phyloP scores from a whole-genome alignment of 1,284 basidiomycete genomes.

The Sphaerobolus stellatus region DNA sequence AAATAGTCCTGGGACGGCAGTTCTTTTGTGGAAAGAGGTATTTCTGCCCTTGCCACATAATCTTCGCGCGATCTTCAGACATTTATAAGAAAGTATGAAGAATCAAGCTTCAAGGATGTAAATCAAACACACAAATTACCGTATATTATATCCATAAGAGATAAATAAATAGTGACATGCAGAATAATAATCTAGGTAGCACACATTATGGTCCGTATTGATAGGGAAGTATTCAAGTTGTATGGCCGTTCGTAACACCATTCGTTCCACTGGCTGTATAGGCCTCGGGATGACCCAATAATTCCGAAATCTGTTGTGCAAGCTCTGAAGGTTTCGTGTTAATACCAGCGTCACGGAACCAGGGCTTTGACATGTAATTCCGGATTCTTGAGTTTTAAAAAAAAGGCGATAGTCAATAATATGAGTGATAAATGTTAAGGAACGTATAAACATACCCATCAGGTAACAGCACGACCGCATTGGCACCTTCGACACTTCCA shows the following conservation, averaged over 20 bases:
- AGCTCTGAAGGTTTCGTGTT: constrained; percentile 53
- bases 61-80: too few relatives aligned
- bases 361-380: constrained; percentile 95
- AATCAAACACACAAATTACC: too few relatives aligned
- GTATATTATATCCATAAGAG: too few relatives aligned
- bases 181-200: too few relatives aligned
- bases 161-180: too few relatives aligned
- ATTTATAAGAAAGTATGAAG: too few relatives aligned
- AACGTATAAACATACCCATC: constrained; percentile 67
- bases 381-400: constrained; percentile 75
- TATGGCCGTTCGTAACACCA: neutral
- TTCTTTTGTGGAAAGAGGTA: too few relatives aligned
- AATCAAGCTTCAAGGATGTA: too few relatives aligned
- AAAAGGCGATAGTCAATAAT: constrained; percentile 5
- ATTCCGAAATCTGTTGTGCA: constrained; percentile 46
- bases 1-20: too few relatives aligned
- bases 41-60: too few relatives aligned
- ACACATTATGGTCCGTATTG: too few relatives aligned
- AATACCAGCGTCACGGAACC: constrained; percentile 73
- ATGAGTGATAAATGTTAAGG: constrained; percentile 1
- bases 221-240: too few relatives aligned
- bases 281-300: constrained; percentile 28
- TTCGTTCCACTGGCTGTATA: neutral
- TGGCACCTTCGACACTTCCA: constrained; percentile 71
- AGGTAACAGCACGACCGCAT: constrained; percentile 87